Percentiles rank a stretch among this genome's conserved stretches.
These are phyloP conservation scores for Phytophthora sp. DNA, from an alignment of 352 stramenopile species.

Conservation along the genomic window DNA sequence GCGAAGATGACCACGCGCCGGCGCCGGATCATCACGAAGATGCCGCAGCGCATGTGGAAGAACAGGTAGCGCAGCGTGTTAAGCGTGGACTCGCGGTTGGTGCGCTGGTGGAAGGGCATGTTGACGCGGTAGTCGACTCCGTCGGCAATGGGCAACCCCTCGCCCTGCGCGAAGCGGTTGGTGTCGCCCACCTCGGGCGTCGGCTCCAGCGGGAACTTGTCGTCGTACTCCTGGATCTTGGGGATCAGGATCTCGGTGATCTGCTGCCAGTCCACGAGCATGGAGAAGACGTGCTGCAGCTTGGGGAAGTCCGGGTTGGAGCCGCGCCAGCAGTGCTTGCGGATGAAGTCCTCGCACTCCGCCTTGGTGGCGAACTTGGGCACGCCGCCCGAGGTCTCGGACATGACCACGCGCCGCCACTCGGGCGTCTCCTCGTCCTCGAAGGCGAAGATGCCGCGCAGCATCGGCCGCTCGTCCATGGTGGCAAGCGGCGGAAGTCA, in stretches of 20 bases:
- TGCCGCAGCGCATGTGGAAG: slow-evolving; percentile 98
- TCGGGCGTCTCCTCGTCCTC: slow-evolving; percentile 88
- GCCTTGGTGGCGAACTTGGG: slow-evolving; percentile 89
- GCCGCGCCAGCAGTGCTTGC: slow-evolving; percentile 80
- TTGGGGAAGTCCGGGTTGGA: slow-evolving; percentile 92
- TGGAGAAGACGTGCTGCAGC: slow-evolving; percentile 93
- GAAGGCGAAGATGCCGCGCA: slow-evolving; percentile 87
- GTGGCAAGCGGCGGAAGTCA: neutral
- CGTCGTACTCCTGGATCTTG: slow-evolving; percentile 82
- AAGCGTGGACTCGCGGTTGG: slow-evolving; percentile 86
- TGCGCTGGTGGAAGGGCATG: slow-evolving; percentile 93
- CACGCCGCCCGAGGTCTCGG: slow-evolving; percentile 67
- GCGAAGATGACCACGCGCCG: slow-evolving; percentile 96
- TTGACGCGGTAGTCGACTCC: slow-evolving; percentile 88
- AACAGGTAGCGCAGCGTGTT: slow-evolving; percentile 99
- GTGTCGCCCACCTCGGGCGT: slow-evolving; percentile 38
- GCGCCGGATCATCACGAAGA: slow-evolving; percentile 98
- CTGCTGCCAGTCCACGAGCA: slow-evolving; percentile 90
- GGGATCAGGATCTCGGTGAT: slow-evolving; percentile 76
- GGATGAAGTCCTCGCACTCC: slow-evolving; percentile 91
- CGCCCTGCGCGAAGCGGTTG: slow-evolving; percentile 75
- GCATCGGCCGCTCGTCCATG: slow-evolving; percentile 62
- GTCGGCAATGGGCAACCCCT: slow-evolving; percentile 54
- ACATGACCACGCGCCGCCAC: slow-evolving; percentile 75
- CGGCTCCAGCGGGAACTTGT: slow-evolving; percentile 56